Evolutionary conservation across 208 protist genomes (phyloP).

Genomic region (Trichomonas gallinae): DNA sequence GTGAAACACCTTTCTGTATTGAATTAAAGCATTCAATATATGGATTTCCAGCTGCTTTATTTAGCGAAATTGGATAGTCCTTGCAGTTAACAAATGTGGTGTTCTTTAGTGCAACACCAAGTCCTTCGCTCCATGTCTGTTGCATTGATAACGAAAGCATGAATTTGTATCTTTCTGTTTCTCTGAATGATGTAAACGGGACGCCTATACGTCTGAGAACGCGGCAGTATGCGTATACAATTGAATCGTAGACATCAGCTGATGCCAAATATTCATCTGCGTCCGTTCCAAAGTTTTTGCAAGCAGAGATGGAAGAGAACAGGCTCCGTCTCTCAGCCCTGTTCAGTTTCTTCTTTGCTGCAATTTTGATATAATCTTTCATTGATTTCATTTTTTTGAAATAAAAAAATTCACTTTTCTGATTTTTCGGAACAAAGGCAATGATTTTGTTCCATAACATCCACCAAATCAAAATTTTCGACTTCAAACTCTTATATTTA

Average conservation of each 20-base stretch:
- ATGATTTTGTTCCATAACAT: no score
- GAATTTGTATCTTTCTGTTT: neutral
- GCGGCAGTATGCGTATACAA: neutral
- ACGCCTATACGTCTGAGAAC: neutral
- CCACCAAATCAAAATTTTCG: no score
- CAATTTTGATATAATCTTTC: neutral
- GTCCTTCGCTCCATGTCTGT: neutral
- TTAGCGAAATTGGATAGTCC: neutral
- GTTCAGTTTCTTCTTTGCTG: neutral
- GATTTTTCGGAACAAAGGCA: no score
- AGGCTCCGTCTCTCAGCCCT: neutral
- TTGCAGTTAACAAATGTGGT: neutral
- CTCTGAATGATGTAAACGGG: neutral
- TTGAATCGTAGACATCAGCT: neutral
- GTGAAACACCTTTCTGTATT: neutral
- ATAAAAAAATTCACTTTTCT: no score
- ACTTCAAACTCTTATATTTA: no score
- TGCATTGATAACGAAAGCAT: neutral
- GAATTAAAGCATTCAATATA: neutral
- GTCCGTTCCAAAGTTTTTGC: neutral
- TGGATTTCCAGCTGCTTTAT: neutral
- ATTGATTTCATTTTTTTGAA: neutral
- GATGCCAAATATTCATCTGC: neutral
- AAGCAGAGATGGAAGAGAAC: neutral
- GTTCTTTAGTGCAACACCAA: neutral